Percentiles rank a stretch among this genome's conserved stretches.
phyloP scores from a whole-genome alignment of 1,139 yeast species.

The Geotrichum armillariae region DNA sequence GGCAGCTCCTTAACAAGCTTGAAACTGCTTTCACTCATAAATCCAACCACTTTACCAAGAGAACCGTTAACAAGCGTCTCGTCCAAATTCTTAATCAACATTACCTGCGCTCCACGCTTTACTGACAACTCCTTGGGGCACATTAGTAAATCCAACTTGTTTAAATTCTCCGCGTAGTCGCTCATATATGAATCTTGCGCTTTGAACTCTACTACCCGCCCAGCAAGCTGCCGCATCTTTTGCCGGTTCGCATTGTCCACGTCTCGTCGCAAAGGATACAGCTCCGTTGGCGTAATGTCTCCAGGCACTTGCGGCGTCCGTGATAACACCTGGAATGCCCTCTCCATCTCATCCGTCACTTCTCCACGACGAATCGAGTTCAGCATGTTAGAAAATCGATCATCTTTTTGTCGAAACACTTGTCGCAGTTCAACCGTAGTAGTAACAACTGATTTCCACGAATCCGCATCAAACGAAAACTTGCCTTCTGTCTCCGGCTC shows the following conservation, averaged over 20 bases:
- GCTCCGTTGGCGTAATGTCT: conserved; percentile 82
- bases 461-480: conserved; percentile 75
- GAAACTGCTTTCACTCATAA: conserved; percentile 58
- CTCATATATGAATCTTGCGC: conserved; percentile 67
- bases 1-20: conserved; percentile 27
- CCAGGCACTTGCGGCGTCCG: conserved; percentile 60
- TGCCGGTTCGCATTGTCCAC: conserved; percentile 75
- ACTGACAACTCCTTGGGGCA: conserved; percentile 55
- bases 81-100: conserved; percentile 92
- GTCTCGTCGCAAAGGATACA: conserved; percentile 80
- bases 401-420: conserved; percentile 92
- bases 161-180: conserved; percentile 27
- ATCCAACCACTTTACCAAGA: conserved; percentile 79
- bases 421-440: conserved; percentile 69
- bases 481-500: conserved; percentile 39
- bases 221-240: conserved; percentile 54
- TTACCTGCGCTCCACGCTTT: conserved; percentile 88
- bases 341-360: conserved; percentile 54
- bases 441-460: conserved; percentile 69
- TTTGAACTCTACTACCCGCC: conserved; percentile 48
- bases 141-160: conserved; percentile 58
- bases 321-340: conserved; percentile 54
- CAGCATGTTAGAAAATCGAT: conserved; percentile 77
- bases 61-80: conserved; percentile 90
- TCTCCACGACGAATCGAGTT: conserved; percentile 82